Conservation (phyloP, 2,329 filamentous ascomycete genomes). For the Chaetomium globosum region DNA sequence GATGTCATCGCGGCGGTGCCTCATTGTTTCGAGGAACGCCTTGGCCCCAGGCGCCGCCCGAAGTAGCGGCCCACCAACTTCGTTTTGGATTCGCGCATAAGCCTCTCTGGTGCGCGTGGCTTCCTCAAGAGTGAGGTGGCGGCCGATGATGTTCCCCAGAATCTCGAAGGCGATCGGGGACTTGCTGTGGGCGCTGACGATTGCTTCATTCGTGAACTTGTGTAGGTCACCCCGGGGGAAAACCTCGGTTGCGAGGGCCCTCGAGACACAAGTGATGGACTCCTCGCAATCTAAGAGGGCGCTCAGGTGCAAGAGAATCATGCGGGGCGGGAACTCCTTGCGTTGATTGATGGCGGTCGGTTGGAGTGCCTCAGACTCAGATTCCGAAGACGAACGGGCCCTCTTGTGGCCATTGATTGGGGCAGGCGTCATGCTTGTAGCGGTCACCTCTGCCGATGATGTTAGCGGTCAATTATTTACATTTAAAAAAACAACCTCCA, state of each 20-base stretch:
- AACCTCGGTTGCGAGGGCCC: neutral
- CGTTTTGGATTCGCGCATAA: neutral
- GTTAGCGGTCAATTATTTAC: neutral
- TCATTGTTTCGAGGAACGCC: neutral
- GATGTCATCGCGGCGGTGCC: neutral
- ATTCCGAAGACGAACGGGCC: neutral
- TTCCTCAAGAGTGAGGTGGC: neutral
- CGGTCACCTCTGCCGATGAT: neutral
- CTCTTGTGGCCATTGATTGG: neutral
- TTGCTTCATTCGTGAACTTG: neutral
- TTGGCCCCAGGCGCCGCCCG: neutral
- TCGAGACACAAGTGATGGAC: neutral
- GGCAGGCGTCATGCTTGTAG: neutral
- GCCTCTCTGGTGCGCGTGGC: neutral
- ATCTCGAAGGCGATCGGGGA: neutral
- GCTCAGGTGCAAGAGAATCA: conserved; percentile 13
- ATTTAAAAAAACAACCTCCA: neutral
- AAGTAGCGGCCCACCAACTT: neutral
- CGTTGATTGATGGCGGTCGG: neutral
- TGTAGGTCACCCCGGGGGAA: neutral
- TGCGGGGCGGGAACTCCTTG: neutral
- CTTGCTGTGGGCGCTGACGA: conserved; percentile 8
- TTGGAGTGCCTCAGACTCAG: neutral
- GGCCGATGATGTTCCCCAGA: neutral
- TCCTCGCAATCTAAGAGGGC: conserved; percentile 7